phyloP scores from a whole-genome alignment of 2,329 filamentous ascomycete species.

The Byssochlamys sp. region DNA sequence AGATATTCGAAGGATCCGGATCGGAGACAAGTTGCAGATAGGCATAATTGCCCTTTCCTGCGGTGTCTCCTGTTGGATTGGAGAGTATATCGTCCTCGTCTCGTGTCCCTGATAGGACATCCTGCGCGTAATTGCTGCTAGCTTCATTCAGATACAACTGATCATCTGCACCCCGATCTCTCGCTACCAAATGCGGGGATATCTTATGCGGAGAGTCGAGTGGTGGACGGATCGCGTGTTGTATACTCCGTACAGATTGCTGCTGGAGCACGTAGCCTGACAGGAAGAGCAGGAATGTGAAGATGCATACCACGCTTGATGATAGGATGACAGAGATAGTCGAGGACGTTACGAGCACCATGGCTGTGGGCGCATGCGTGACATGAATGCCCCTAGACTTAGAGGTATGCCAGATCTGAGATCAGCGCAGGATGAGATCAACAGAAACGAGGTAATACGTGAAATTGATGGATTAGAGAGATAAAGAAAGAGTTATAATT shows the following conservation, averaged over 20 bases:
- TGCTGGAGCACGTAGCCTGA: slow-evolving; percentile 83
- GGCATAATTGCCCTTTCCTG: slow-evolving; percentile 23
- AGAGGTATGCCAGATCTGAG: neutral
- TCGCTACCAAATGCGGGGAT: neutral
- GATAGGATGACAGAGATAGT: slow-evolving; percentile 36
- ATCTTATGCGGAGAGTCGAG: slow-evolving; percentile 13
- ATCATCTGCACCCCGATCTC: neutral
- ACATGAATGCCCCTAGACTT: neutral
- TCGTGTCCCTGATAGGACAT: slow-evolving; percentile 6
- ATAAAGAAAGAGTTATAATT: neutral
- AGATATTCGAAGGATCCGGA: slow-evolving; percentile 35
- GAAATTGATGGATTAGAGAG: neutral
- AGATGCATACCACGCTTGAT: slow-evolving; percentile 53
- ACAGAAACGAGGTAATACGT: neutral
- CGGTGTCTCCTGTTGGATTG: neutral
- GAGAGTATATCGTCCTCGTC: slow-evolving; percentile 1
- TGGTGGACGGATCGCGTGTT: slow-evolving; percentile 57
- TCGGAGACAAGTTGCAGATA: slow-evolving; percentile 37
- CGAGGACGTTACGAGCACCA: slow-evolving; percentile 39
- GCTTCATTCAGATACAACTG: neutral
- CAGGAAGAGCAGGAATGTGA: slow-evolving; percentile 73
- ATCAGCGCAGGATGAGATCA: neutral
- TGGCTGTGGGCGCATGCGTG: slow-evolving; percentile 15
- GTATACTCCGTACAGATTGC: slow-evolving; percentile 67
- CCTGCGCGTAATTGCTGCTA: slow-evolving; percentile 14